A percentile compares a stretch with the other conserved stretches of the same genome.
These are phyloP conservation scores for Apiotrichum siamense DNA, from an alignment of 1,284 basidiomycete species.

Conservation along the genomic window DNA sequence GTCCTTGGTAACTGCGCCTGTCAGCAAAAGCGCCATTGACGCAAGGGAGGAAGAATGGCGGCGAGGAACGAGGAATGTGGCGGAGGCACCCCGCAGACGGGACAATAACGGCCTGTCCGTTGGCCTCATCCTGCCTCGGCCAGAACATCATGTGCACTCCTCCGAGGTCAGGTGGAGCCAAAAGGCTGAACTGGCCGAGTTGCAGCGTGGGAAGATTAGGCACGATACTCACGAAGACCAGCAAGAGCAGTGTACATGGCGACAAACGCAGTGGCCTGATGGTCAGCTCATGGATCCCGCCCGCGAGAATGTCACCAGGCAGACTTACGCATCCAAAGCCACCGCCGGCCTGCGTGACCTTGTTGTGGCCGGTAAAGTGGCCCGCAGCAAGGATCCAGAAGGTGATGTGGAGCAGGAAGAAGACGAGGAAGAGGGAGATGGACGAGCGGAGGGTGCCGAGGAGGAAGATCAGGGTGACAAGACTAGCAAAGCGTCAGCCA, in stretches of 20 bases:
- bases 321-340: constrained; percentile 55
- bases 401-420: constrained; percentile 62
- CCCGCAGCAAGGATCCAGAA: constrained; percentile 49
- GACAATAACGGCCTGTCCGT: constrained; percentile 34
- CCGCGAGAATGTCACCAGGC: too few relatives aligned
- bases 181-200: neutral
- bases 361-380: constrained; percentile 31
- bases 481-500: constrained; percentile 5
- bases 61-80: neutral
- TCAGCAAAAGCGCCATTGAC: neutral
- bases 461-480: constrained; percentile 61
- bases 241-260: constrained; percentile 50
- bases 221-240: constrained; percentile 40
- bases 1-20: constrained; percentile 37
- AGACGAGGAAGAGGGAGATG: constrained; percentile 47
- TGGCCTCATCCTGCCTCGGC: too few relatives aligned
- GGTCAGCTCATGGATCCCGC: too few relatives aligned
- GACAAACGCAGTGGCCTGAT: constrained; percentile 34
- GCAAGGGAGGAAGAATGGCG: too few relatives aligned
- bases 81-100: neutral
- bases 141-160: too few relatives aligned
- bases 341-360: constrained; percentile 61
- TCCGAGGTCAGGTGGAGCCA: too few relatives aligned
- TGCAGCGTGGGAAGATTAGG: too few relatives aligned
- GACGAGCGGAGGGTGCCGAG: constrained; percentile 33